Evolutionary conservation across 2,329 filamentous ascomycete genomes (phyloP).

Genomic region (Hortaea werneckii): DNA sequence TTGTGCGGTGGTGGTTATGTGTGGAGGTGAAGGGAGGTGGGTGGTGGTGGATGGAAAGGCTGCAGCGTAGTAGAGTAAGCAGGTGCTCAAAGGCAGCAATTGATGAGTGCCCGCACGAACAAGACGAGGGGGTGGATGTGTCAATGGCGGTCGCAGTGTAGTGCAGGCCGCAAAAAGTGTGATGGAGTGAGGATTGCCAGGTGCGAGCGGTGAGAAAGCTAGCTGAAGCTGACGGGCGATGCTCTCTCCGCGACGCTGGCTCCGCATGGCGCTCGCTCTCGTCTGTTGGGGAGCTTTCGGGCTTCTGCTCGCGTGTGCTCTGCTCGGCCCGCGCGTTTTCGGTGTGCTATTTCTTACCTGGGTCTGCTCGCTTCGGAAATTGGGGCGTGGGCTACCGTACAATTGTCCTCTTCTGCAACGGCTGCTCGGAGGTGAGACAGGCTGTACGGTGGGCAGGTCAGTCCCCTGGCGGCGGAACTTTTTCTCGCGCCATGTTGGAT

Average conservation of each 20-base stretch:
- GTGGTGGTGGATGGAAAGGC: conserved; percentile 3
- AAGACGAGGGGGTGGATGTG: background rate
- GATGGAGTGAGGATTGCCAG: conserved; percentile 1
- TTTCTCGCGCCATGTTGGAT: background rate
- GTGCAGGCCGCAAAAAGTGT: background rate
- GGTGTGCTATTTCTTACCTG: background rate
- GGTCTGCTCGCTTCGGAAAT: background rate
- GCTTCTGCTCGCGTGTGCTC: background rate
- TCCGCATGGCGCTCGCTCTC: too few species aligned
- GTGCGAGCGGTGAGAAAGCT: conserved; percentile 12
- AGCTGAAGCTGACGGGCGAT: conserved; percentile 4
- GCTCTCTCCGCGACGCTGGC: too few species aligned
- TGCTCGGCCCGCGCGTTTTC: background rate
- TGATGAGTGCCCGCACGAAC: background rate
- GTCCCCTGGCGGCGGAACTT: background rate
- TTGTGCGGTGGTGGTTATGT: conserved; percentile 3
- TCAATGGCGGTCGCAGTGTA: background rate
- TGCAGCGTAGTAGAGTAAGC: conserved; percentile 12
- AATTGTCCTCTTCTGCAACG: too few species aligned
- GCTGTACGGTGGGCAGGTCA: too few species aligned
- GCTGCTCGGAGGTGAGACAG: too few species aligned
- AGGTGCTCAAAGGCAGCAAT: conserved; percentile 4
- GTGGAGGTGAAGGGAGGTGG: conserved; percentile 5
- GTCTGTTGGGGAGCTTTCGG: too few species aligned
- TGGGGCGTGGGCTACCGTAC: background rate